Percentiles rank a stretch among this genome's conserved stretches.
These are phyloP conservation scores for Lotmaria passim DNA, from an alignment of 208 protist species.

Conservation along the genomic window DNA sequence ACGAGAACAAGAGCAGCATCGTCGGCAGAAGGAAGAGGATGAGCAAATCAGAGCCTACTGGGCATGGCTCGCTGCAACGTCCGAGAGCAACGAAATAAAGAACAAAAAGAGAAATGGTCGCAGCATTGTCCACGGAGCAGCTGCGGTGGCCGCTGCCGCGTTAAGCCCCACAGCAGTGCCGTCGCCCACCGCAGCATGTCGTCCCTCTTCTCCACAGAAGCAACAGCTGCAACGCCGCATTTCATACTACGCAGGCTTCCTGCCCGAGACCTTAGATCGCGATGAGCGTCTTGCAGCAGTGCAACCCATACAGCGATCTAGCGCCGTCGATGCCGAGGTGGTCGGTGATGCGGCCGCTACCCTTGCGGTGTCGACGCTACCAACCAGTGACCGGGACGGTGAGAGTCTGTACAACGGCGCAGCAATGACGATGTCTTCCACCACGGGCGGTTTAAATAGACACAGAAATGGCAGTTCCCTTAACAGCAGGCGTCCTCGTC, in stretches of 20 bases:
- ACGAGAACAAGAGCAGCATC: neutral
- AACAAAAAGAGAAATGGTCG: neutral
- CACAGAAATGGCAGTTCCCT: neutral
- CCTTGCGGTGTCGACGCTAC: too few relatives aligned
- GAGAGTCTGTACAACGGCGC: conserved; percentile 4
- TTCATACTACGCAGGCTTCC: conserved; percentile 37
- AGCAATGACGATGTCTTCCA: neutral
- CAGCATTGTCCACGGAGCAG: neutral
- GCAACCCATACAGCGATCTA: neutral
- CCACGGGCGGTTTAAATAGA: neutral
- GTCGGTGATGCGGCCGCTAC: neutral
- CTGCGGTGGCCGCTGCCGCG: neutral
- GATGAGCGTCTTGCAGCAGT: conserved; percentile 7
- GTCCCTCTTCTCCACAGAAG: neutral
- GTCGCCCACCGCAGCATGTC: too few relatives aligned
- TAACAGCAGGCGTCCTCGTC: neutral
- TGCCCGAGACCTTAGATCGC: conserved; percentile 16
- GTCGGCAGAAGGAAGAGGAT: neutral
- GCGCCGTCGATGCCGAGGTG: neutral
- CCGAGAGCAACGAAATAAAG: neutral
- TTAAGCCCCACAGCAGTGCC: too few relatives aligned
- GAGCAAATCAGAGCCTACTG: conserved; percentile 2
- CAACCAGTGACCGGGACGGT: neutral
- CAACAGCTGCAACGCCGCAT: conserved; percentile 7
- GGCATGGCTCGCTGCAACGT: conserved; percentile 3